These are phyloP conservation scores for Tagetes patula DNA, from an alignment of 129 eudicot genomes.

Conservation along the genomic window DNA sequence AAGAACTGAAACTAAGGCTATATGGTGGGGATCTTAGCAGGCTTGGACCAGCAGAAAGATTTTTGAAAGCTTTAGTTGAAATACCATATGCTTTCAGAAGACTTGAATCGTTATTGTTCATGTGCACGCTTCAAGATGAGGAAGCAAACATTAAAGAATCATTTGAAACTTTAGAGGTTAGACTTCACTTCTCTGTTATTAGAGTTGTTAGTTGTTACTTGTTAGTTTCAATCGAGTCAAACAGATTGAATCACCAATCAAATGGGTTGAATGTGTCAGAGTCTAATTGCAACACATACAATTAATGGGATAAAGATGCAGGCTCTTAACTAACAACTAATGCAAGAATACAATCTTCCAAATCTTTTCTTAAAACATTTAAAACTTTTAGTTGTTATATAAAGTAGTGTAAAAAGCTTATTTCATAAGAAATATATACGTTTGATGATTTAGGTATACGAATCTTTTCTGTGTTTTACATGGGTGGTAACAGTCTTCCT, in stretches of 20 bases:
- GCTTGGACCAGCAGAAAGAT: constrained; percentile 65
- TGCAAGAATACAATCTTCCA: background rate
- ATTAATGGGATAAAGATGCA: no score
- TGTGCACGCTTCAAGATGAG: constrained; percentile 56
- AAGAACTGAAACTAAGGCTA: constrained; percentile 55
- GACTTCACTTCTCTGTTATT: constrained; percentile 9
- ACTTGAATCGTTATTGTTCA: constrained; percentile 50
- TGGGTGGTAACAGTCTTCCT: background rate
- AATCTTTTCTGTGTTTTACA: background rate
- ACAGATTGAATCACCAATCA: background rate
- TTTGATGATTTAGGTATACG: background rate
- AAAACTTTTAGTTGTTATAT: no score
- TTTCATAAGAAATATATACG: background rate
- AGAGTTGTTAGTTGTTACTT: background rate
- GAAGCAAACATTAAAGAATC: constrained; percentile 44
- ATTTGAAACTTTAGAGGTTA: constrained; percentile 55
- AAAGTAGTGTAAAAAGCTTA: no score
- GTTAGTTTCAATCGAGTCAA: background rate
- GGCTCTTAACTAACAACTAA: background rate
- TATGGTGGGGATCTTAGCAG: constrained; percentile 48
- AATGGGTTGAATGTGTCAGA: background rate
- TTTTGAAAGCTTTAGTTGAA: constrained; percentile 54
- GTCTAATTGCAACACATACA: background rate
- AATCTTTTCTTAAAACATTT: no score
- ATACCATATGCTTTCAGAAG: constrained; percentile 56